Evolutionary conservation across 805 yeast genomes (phyloP), one percentile per base, ranked within the genome.

Genomic region (Yarrowia yakushimensis): DNA sequence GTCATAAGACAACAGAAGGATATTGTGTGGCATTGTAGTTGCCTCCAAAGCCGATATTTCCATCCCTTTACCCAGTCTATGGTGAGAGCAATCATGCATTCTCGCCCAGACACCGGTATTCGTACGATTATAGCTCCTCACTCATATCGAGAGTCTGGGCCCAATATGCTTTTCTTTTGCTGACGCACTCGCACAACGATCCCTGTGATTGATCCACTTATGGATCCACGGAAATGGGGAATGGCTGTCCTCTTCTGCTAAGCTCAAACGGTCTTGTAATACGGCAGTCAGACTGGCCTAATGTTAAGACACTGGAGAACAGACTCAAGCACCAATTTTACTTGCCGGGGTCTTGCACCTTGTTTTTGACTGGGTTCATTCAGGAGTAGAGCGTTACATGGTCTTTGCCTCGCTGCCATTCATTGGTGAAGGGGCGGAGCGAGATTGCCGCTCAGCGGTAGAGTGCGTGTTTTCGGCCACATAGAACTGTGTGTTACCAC

Each of bases 41-140:
- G 52, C 52, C 52, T 45, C 52, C 52, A 45, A 45, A 20, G 52
- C 52, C 52, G 36, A 30, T 30, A 45, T 45, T 45, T 45, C 18
- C 52, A 27, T 30, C 27, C 13, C 25, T 4, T 4, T 28, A 28
- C 25, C 7, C n/a, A 9, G 8, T 17, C 17, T 5, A n/a, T n/a
- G n/a, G n/a, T n/a, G n/a, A n/a, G n/a, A n/a, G n/a, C n/a, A n/a
- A n/a, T n/a, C n/a, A n/a, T n/a, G n/a, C n/a, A n/a, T n/a, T n/a
- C n/a, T n/a, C n/a, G n/a, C n/a, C n/a, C n/a, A n/a, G n/a, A n/a
- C n/a, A n/a, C n/a, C n/a, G n/a, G n/a, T n/a, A n/a, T n/a, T n/a
- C n/a, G n/a, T n/a, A n/a, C n/a, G n/a, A n/a, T n/a, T n/a, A n/a
- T n/a, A n/a, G n/a, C n/a, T n/a, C n/a, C n/a, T n/a, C n/a, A n/a